Evolutionary conservation across 139 green algal genomes (phyloP), one percentile per base, ranked within the genome.

Genomic region (Tetraselmis striata): DNA sequence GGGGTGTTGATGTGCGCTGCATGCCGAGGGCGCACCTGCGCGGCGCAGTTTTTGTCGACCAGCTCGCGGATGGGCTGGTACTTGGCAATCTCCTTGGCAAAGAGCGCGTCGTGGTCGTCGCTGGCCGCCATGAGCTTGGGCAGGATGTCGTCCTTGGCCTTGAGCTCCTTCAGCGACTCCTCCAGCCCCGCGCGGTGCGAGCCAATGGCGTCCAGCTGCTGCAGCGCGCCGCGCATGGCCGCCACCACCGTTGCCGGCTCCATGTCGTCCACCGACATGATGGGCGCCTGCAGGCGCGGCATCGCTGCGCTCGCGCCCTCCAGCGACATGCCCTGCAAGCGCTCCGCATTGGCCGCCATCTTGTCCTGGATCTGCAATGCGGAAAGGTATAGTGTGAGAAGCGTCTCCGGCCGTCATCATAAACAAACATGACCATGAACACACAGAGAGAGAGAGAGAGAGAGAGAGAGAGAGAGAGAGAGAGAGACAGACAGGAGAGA

Each of bases 141-240:
- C 87, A 98, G 87, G 58, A 98, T 93, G 90, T 98, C 96, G 89
- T 98, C 95, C 77, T 88, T 91, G 75, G 80, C 87, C 86, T 96
- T 97, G 59, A 92, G 87, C 74, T 95, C 92, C 86, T 94, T 94
- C 18, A 98, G 85, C 22, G 85, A 86, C 79, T 98, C 95, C 90
- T 98, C 95, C 67, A 98, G 90, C 32, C 85, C 89, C 27, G 93
- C 90, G 2, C 93, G 75, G 79, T 97, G 84, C 25, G 77, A 30
- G 1, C 74, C 80, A 31, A 96, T 67, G 28, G 80, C 79, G 78
- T 86, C 82, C 32, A 90, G 31, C 30, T 90, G 77, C 27, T 94
- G 89, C 78, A 97, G 85, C 58, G 86, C 92, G 0, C 87, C 58
- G 22, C 94, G 85, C 80, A 97, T 84, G 1, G 81, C 82, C 23